phyloP scores from a whole-genome alignment of 208 protist genomes.

The Wallacemonas collosoma region DNA sequence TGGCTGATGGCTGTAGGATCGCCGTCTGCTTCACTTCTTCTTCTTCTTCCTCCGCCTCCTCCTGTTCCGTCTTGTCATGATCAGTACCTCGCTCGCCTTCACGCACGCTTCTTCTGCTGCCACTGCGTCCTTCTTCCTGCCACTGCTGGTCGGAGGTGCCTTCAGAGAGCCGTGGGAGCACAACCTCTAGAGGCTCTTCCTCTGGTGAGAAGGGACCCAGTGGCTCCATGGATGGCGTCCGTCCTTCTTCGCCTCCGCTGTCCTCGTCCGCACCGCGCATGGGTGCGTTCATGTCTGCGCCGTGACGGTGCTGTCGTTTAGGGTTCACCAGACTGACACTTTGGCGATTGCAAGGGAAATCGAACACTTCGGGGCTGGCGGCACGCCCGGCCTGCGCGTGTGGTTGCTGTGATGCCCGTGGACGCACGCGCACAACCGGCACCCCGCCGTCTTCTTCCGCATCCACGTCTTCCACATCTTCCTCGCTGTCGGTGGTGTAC shows the following conservation, averaged over 20 bases:
- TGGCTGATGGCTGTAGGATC: slow-evolving; percentile 3
- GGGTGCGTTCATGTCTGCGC: not conserved
- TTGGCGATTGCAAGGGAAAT: slow-evolving; percentile 10
- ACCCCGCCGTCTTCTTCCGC: not conserved
- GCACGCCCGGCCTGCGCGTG: not conserved
- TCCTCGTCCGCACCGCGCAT: not conserved
- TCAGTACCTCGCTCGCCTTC: too few species aligned
- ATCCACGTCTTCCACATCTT: slow-evolving; percentile 5
- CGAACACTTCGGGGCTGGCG: slow-evolving; percentile 9
- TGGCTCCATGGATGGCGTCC: slow-evolving; percentile 6
- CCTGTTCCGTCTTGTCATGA: too few species aligned
- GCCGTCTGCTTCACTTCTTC: not conserved
- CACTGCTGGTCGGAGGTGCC: not conserved
- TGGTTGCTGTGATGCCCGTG: not conserved
- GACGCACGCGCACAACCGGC: too few species aligned
- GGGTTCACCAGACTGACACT: slow-evolving; percentile 11
- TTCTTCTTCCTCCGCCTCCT: not conserved
- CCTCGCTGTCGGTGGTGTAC: not conserved
- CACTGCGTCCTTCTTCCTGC: not conserved
- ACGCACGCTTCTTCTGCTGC: not conserved
- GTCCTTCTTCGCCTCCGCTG: not conserved
- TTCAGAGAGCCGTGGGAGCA: slow-evolving; percentile 5
- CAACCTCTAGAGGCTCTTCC: slow-evolving; percentile 2
- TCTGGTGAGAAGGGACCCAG: not conserved
- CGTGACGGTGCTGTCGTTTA: not conserved